Conservation (phyloP, 345 rosid genomes). For the Leavenworthia alabamica region DNA sequence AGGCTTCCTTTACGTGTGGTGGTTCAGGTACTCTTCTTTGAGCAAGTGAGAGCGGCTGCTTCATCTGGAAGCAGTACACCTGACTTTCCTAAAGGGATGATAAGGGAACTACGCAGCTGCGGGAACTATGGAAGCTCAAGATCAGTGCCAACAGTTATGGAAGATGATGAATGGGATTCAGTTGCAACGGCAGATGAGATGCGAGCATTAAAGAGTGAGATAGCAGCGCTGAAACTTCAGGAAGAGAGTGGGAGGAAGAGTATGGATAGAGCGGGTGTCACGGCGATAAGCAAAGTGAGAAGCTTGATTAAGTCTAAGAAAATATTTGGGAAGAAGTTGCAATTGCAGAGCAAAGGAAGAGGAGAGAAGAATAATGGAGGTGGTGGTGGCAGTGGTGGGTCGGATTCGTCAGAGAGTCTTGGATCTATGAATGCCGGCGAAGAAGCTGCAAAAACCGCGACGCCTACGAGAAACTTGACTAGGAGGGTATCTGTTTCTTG, state of each 20-base stretch:
- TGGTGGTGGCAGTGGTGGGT: conserved; percentile 48
- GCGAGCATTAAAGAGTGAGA: conserved; percentile 55
- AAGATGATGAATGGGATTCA: conserved; percentile 84
- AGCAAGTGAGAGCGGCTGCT: conserved; percentile 65
- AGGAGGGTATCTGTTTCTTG: conserved; percentile 71
- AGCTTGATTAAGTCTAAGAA: conserved; percentile 69
- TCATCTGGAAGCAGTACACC: conserved; percentile 85
- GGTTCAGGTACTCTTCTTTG: conserved; percentile 77
- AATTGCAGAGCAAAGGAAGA: conserved; percentile 19
- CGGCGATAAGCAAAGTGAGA: conserved; percentile 49
- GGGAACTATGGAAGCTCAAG: conserved; percentile 59
- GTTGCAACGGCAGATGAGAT: conserved; percentile 71
- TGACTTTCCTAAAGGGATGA: conserved; percentile 46
- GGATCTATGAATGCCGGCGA: conserved; percentile 43
- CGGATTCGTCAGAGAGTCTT: conserved; percentile 71
- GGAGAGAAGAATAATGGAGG: conserved; percentile 41
- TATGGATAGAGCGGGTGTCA: conserved; percentile 32
- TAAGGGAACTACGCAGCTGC: conserved; percentile 46
- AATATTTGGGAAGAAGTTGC: conserved; percentile 40
- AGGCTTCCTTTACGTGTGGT: conserved; percentile 73
- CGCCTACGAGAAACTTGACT: conserved; percentile 52
- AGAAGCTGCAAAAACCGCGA: conserved; percentile 45
- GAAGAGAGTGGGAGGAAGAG: conserved; percentile 40
- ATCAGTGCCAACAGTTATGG: conserved; percentile 55
- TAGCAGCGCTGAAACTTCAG: conserved; percentile 50